A percentile compares a stretch with the other conserved stretches of the same genome.
These are phyloP conservation scores for Fusarium transvaalense DNA, from an alignment of 2,329 filamentous ascomycete genomes.

Conservation along the genomic window DNA sequence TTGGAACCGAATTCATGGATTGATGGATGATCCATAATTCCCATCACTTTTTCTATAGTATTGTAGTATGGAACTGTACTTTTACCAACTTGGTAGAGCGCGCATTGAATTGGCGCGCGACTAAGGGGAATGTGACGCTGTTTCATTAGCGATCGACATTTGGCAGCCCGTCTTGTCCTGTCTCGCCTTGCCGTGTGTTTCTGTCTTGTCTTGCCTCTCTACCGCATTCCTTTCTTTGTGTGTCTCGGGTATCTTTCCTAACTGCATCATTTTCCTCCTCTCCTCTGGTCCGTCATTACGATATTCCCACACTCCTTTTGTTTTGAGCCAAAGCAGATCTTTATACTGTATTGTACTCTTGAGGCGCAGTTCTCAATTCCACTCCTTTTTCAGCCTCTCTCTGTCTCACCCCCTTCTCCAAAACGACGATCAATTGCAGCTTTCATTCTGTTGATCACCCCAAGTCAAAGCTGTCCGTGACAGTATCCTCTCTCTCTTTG, in stretches of 20 bases:
- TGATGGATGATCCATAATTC: conserved; percentile 14
- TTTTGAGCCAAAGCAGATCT: too few relatives aligned
- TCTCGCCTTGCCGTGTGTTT: conserved; percentile 7
- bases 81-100: too few relatives aligned
- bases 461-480: conserved; percentile 20
- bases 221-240: not conserved
- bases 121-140: conserved; percentile 21
- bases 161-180: conserved; percentile 2
- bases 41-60: too few relatives aligned
- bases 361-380: conserved; percentile 17
- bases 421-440: not conserved
- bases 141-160: conserved; percentile 40
- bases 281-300: conserved; percentile 3
- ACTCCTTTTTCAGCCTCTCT: conserved; percentile 13
- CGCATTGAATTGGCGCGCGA: conserved; percentile 15
- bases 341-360: too few relatives aligned
- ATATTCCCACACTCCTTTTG: conserved; percentile 2
- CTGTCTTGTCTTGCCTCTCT: conserved; percentile 5
- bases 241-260: conserved; percentile 16
- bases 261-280: not conserved
- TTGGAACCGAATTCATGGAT: conserved; percentile 11
- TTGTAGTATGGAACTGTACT: too few relatives aligned
- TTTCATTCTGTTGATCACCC: conserved; percentile 12
- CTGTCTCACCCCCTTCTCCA: not conserved
- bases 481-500: conserved; percentile 10